Base-by-base conservation (phyloP, 768 basidiomycete species). In the Phylloporus arenicola region DNA sequence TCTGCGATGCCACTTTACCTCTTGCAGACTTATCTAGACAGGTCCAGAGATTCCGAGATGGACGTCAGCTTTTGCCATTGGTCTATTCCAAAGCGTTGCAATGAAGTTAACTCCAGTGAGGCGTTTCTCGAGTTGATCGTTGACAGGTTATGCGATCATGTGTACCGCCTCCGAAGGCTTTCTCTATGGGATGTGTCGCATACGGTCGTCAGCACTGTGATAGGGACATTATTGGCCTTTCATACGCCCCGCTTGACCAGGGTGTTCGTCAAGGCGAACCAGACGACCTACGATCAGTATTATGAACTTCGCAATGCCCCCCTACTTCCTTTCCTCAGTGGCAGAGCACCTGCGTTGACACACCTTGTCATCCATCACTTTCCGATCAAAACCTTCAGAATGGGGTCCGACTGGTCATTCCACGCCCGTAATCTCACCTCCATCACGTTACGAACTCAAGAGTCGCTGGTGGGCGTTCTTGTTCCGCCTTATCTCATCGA, bases 321-420 rank as follows among this genome's bases (percentile, higher is more conserved):
- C 30, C 1, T 29, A 0, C 43, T 54, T n/a, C 57, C 52, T 12
- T 57, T 63, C 45, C 47, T 63, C 12, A 10, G 16, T 33, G 53
- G 53, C 3, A 12, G 35, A 4, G 53, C 53, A 11, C 55, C 55
- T 10, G 47, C 20, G 6, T 20, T 54, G 51, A 50, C 50, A 9
- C 43, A 45, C 16, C 51, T 62, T 8, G 61, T 54, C 6, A 30
- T 60, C 1, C n/a, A 48, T 35, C 59, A 60, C 49, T 50, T 60
- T 19, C 55, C 52, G 2, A 54, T 60, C 16, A 54, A 57, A 40
- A 54, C 52, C 0, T 35, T 47, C 6, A 25, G 31, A 14, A 27
- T 11, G 38, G 34, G 41, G 37, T 34, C 33, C 11, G 16, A 41
- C 22, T 47, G 48, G 52, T 45, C 45, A 9, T 59, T 59, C 5